A percentile compares a stretch with the other conserved stretches of the same genome.
Conservation (phyloP, 2,329 filamentous ascomycete species). For the Ascocoryne sarcoides region DNA sequence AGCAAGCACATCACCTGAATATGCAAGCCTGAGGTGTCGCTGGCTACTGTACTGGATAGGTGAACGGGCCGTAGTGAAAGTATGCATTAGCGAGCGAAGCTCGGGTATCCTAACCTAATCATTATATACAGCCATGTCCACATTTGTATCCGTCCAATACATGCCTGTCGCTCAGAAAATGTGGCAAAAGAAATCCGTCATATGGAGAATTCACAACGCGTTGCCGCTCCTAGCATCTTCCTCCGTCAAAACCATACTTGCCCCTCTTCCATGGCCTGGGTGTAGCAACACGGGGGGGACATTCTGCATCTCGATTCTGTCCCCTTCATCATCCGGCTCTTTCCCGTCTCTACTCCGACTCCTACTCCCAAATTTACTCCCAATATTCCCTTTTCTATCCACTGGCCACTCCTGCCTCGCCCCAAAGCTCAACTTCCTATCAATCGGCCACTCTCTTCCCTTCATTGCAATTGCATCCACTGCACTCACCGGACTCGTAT, state of each 20-base stretch:
- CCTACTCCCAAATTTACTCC: conserved; percentile 4
- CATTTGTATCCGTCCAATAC: too few relatives aligned
- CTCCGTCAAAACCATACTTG: conserved; percentile 5
- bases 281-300: conserved; percentile 22
- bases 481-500: conserved; percentile 43
- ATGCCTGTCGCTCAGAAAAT: too few relatives aligned
- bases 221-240: conserved; percentile 19
- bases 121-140: too few relatives aligned
- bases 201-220: conserved; percentile 14
- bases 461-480: conserved; percentile 6
- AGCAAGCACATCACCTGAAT: too few relatives aligned
- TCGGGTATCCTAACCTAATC: too few relatives aligned
- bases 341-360: conserved; percentile 11
- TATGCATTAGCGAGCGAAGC: too few relatives aligned
- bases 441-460: conserved; percentile 13
- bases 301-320: conserved; percentile 22
- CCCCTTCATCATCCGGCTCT: conserved; percentile 6
- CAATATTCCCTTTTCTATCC: conserved; percentile 14
- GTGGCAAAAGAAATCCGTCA: too few relatives aligned
- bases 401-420: conserved; percentile 13
- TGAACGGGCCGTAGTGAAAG: too few relatives aligned
- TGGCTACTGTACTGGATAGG: too few relatives aligned
- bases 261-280: conserved; percentile 18
- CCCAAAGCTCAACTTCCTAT: conserved; percentile 15
- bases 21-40: too few relatives aligned